phyloP scores from a whole-genome alignment of 1,284 basidiomycete genomes.

The Acaromyces ingoldii region DNA sequence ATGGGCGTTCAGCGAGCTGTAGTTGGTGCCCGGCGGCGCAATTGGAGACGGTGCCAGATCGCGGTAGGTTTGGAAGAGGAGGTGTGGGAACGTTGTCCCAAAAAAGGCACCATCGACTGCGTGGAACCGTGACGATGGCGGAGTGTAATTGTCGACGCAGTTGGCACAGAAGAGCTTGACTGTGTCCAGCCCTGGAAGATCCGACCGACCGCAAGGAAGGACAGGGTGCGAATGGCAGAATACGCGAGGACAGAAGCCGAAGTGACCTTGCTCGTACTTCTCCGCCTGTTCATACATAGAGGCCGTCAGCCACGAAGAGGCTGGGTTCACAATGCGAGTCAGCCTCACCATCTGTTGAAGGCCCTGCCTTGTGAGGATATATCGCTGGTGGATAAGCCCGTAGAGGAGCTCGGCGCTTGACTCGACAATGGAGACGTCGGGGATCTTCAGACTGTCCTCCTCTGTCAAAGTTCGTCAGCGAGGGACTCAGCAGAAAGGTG shows the following conservation, averaged over 20 bases:
- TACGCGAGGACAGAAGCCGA: slow-evolving; percentile 91
- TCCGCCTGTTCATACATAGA: slow-evolving; percentile 65
- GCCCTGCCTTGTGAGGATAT: slow-evolving; percentile 88
- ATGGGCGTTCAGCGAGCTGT: slow-evolving; percentile 11
- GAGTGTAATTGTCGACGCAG: slow-evolving; percentile 93
- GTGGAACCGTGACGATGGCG: slow-evolving; percentile 90
- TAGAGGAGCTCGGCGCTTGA: slow-evolving; percentile 95
- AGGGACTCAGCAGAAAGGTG: background rate
- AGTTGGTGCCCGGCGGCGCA: slow-evolving; percentile 20
- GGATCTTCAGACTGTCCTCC: slow-evolving; percentile 77
- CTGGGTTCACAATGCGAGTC: no score
- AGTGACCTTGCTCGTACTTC: slow-evolving; percentile 88
- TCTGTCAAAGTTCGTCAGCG: slow-evolving; percentile 47
- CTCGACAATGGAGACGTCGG: slow-evolving; percentile 93
- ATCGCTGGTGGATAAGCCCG: slow-evolving; percentile 94
- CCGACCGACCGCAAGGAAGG: slow-evolving; percentile 89
- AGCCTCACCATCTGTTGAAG: slow-evolving; percentile 88
- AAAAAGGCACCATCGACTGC: slow-evolving; percentile 98
- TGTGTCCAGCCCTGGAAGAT: slow-evolving; percentile 94
- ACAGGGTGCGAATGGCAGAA: slow-evolving; percentile 86
- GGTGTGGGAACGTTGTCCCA: slow-evolving; percentile 93
- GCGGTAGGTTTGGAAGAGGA: slow-evolving; percentile 96
- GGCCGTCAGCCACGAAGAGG: background rate
- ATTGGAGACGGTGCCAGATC: slow-evolving; percentile 45
- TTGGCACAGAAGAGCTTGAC: slow-evolving; percentile 98